Evolutionary conservation across 2,329 filamentous ascomycete species (phyloP), one percentile per base, ranked within the genome.

Genomic region (Monosporascus sp.): DNA sequence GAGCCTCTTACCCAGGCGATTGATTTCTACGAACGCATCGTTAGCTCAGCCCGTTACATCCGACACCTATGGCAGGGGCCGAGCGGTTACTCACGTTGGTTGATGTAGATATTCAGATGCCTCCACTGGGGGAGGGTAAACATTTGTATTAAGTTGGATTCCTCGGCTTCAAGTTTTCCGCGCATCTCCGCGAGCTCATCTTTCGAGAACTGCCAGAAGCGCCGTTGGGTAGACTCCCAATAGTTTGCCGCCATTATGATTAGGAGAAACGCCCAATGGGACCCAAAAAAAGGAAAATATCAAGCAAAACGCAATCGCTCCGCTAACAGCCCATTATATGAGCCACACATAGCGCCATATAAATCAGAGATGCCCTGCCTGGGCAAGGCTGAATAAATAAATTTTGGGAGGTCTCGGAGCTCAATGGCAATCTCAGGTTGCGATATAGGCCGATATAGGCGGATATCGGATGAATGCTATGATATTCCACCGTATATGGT

Each of bases 151-250:
- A 93, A 76, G 44, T 82, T 80, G 57, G 84, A 82, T 65, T 96
- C 88, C 55, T 87, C 84, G 57, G 91, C 87, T 64, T 90, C 88
- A 45, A 96, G 83, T 64, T 84, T 84, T 67, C 87, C 83, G 53
- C 93, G 86, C 69, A 89, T 83, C 50, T 87, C 80, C 16, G 84
- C 82, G 51, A 99, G 80, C 68, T 92, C 85, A 57, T 91, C 85
- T 66, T 90, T 88, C 47, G 90, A 87, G 72, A 96, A 96, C 53
- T 90, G 88, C 94, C 94, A 99, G 75, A 89, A 84, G 62, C 85
- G 87, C 62, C 87, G 84, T 74, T 99, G 94, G 26, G 91, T 94
- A 52, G 94, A 97, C 59, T 91, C 88, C 92, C 92, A 99, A 76
- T 93, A 99, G 73, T 93, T 97, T 68, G 92, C 90, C 36, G 93